Evolutionary conservation across 441 rosid species (phyloP).

Genomic region (Euphorbia neoarborescens): DNA sequence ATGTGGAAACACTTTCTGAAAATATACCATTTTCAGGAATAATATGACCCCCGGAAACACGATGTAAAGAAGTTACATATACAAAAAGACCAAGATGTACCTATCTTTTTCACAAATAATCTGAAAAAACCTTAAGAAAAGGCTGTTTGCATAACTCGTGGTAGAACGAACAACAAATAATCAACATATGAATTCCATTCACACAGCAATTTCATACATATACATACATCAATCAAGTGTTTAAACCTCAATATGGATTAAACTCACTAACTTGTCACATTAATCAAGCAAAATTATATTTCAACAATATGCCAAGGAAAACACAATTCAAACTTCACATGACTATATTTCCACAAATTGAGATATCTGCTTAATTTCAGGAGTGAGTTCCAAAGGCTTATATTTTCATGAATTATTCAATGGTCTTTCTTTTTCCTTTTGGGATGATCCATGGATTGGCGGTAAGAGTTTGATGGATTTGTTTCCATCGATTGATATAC

Average conservation of each 20-base stretch:
- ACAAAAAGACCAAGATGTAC: neutral
- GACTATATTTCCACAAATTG: constrained; percentile 6
- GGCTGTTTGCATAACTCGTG: neutral
- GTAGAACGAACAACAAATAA: neutral
- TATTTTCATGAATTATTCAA: too few species aligned
- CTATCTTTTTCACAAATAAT: neutral
- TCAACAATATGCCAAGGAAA: neutral
- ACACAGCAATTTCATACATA: neutral
- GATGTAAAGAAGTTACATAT: neutral
- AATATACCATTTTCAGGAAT: neutral
- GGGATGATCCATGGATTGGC: too few species aligned
- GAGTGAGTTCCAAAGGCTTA: too few species aligned
- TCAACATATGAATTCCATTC: neutral
- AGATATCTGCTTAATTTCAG: too few species aligned
- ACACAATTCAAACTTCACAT: neutral
- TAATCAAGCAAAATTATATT: neutral
- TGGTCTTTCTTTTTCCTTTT: too few species aligned
- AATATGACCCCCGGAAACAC: neutral
- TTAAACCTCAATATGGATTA: neutral
- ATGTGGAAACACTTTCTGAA: neutral
- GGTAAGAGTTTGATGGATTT: too few species aligned
- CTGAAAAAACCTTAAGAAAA: neutral
- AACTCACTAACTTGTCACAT: neutral
- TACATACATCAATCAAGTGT: neutral
- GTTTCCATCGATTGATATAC: too few species aligned